phyloP scores from a whole-genome alignment of 192 early-diverging fungal species.

The Podila clonocystis region DNA sequence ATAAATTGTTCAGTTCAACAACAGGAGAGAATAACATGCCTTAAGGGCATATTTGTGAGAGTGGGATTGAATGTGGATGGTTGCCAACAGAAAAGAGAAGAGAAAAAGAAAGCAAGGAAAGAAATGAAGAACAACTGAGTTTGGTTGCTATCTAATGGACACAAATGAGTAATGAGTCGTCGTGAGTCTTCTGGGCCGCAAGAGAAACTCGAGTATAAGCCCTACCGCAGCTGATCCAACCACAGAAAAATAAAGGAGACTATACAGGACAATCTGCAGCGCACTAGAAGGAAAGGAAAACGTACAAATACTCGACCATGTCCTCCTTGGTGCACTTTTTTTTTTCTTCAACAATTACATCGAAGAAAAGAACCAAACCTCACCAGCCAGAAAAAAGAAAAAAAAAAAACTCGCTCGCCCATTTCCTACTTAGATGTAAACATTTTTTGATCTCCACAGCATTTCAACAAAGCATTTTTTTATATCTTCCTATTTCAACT shows the following conservation, averaged over 20 bases:
- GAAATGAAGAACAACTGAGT: neutral
- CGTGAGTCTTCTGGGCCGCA: constrained; percentile 20
- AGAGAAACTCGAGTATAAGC: neutral
- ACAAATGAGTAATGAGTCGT: constrained; percentile 18
- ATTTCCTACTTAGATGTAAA: too few species aligned
- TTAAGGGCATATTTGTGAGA: too few species aligned
- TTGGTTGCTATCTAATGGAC: neutral
- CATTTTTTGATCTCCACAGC: neutral
- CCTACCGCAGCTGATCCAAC: constrained; percentile 19
- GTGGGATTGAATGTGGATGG: neutral
- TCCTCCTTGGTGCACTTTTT: neutral
- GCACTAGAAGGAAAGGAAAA: neutral
- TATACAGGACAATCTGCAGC: neutral
- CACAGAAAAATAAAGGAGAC: neutral
- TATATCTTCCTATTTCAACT: neutral
- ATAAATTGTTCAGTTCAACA: too few species aligned
- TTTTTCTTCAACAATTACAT: constrained; percentile 2
- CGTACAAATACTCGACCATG: neutral
- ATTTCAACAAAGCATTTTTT: neutral
- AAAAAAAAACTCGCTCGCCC: too few species aligned
- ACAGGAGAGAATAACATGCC: too few species aligned
- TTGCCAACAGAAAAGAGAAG: neutral
- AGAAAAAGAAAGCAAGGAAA: neutral
- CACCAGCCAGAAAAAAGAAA: neutral
- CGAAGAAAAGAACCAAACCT: neutral